A percentile compares a stretch with the other conserved stretches of the same genome.
Conservation (phyloP, 176 grass and related monocot species). For the Saccharum officinarum region DNA sequence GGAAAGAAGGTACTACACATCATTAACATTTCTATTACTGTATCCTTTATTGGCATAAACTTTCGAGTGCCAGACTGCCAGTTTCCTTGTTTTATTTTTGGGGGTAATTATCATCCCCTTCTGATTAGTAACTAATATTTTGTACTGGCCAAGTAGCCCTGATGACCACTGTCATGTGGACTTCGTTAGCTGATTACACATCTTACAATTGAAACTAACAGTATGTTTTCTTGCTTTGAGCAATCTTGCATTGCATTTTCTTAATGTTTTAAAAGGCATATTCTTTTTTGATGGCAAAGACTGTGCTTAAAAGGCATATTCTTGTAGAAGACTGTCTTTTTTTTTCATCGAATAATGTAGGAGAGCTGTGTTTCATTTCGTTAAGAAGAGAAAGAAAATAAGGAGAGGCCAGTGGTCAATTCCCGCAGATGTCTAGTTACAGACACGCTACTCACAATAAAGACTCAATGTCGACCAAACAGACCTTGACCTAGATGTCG, state of each 20-base stretch:
- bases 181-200: not conserved
- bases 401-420: not conserved
- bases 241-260: not conserved
- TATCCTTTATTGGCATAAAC: conserved; percentile 12
- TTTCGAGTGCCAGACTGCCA: no score
- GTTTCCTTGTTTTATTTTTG: no score
- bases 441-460: no score
- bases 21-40: not conserved
- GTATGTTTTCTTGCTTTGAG: not conserved
- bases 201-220: not conserved
- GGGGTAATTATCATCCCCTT: not conserved
- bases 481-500: not conserved
- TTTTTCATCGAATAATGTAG: not conserved
- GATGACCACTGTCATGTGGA: not conserved
- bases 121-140: conserved; percentile 17
- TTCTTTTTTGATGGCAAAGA: not conserved
- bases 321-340: not conserved
- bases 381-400: not conserved
- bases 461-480: no score
- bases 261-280: not conserved
- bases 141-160: not conserved
- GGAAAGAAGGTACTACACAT: conserved; percentile 79
- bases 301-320: not conserved
- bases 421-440: not conserved
- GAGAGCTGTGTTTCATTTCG: not conserved